Base-by-base conservation (phyloP, 140 eudicot genomes). In the Anethum foeniculum region DNA sequence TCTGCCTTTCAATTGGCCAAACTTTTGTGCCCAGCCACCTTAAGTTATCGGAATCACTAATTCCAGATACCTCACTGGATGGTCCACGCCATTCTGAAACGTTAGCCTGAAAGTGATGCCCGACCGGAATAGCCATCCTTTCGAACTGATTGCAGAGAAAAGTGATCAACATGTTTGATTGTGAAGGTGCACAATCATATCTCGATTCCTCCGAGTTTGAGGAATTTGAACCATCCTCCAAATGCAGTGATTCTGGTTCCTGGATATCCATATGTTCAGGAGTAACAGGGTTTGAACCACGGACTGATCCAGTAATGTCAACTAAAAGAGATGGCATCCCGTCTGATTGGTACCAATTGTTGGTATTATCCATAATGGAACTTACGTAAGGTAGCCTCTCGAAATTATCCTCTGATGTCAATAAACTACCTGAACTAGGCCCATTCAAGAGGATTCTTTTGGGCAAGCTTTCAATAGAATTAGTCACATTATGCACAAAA, bases 101-200 rank as follows among this genome's bases (percentile, higher is more conserved):
- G 28, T 86, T 86, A 38, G 91, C 92, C 80, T 91, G 97, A 82
- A 89, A 89, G 27, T 89, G 90, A 7, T 93, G 90, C 69, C 94
- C 97, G 14, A 91, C 73, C 4, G 94, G 97, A 77, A 89, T 75
- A 83, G 83, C 89, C 67, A 68, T 30, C 78, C 81, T 86, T 67
- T 82, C 67, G 4, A 75, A 72, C 54, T 82, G 80, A 72, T 84
- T 79, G 16, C 84, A 82, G 21, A 80, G 74, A 71, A 80, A 80
- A 30, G 72, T 82, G 68, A 14, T 74, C 39, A 80, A 27, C 79
- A 78, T 77, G 36, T 27, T 52, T 43, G 88, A 82, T 36, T 39
- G 83, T 18, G 80, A 85, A 41, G 83, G 83, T 18, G 77, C 76
- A 76, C 54, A 80, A 65, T 82, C 36, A 38, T 80, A 15, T 80